Evolutionary conservation across 495 filamentous ascomycete genomes (phyloP).

Genomic region (Letharia lupina): DNA sequence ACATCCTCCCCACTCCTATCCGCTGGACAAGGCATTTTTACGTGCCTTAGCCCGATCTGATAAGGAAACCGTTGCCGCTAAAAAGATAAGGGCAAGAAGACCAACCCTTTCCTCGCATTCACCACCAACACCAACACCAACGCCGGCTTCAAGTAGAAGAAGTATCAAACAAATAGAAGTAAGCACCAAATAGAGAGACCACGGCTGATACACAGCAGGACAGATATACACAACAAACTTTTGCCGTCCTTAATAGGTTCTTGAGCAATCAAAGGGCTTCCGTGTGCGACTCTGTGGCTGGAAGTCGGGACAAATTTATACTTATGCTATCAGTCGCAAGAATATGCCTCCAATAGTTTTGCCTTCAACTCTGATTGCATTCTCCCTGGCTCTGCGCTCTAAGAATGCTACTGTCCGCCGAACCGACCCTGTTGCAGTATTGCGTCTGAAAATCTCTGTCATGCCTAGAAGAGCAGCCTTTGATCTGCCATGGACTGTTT

Average conservation of each 20-base stretch:
- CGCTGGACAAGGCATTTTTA: constrained; percentile 16
- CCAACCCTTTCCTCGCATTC: background rate
- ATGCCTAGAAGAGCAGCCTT: background rate
- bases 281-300: background rate
- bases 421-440: constrained; percentile 18
- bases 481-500: constrained; percentile 1
- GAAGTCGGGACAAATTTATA: background rate
- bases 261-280: background rate
- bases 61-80: constrained; percentile 9
- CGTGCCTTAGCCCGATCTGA: constrained; percentile 5
- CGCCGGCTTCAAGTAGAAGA: background rate
- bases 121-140: background rate
- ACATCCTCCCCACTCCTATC: constrained; percentile 11
- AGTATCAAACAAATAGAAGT: too few species aligned
- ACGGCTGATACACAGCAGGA: background rate
- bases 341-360: background rate
- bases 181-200: background rate
- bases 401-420: constrained; percentile 4
- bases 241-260: background rate
- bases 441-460: constrained; percentile 13
- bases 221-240: background rate
- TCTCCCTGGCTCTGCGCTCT: constrained; percentile 11
- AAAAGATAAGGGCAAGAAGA: background rate
- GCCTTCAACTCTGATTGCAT: background rate
- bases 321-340: background rate